Evolutionary conservation across 257 asterid genomes (phyloP).

Genomic region (Jacaranda mimosifolia): DNA sequence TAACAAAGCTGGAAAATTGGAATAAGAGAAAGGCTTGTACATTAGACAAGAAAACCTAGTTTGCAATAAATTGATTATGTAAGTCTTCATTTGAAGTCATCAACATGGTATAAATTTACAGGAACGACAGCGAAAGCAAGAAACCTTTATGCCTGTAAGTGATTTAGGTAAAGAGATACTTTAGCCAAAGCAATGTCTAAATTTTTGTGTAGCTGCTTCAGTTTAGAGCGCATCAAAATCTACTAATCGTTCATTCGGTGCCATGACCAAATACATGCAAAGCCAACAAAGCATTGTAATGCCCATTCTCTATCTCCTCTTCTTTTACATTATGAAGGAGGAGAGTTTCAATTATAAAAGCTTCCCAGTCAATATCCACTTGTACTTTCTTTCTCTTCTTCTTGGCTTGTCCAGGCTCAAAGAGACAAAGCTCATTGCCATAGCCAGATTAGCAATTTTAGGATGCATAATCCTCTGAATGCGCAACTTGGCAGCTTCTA

Average conservation of each 20-base stretch:
- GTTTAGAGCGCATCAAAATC: background rate
- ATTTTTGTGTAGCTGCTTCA: background rate
- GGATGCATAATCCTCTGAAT: constrained; percentile 71
- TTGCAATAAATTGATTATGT: background rate
- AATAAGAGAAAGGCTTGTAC: no score
- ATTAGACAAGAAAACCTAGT: background rate
- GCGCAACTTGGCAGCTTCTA: constrained; percentile 74
- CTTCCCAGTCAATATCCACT: constrained; percentile 75
- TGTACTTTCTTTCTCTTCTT: constrained; percentile 56
- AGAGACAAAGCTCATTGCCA: constrained; percentile 20
- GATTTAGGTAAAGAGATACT: no score
- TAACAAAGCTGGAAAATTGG: no score
- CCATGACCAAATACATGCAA: constrained; percentile 67
- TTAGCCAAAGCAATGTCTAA: background rate
- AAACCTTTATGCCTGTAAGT: background rate
- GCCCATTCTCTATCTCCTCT: constrained; percentile 84
- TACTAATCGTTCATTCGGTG: background rate
- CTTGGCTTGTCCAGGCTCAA: constrained; percentile 38
- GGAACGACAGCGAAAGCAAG: background rate
- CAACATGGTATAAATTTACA: background rate
- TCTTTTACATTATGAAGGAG: constrained; percentile 79
- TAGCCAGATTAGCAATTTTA: constrained; percentile 23
- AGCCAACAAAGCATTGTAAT: constrained; percentile 73
- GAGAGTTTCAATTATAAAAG: constrained; percentile 84
- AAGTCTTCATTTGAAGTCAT: background rate